Base-by-base conservation (phyloP, 345 rosid genomes). In the Heritiera fomes region DNA sequence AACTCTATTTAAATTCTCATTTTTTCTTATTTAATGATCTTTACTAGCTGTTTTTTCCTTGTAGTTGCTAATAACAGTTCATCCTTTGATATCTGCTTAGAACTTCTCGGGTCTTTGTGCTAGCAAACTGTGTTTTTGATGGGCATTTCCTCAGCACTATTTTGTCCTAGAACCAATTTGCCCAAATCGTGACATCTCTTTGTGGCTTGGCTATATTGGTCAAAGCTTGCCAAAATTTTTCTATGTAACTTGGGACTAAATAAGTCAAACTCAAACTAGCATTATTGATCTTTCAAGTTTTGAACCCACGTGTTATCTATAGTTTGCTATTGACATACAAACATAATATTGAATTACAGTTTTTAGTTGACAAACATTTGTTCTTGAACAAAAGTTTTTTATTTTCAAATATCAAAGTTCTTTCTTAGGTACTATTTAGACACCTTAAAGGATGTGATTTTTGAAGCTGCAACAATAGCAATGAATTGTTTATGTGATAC, bases 191-290 rank as follows among this genome's bases (percentile, higher is more conserved):
- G 46, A 2, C 30, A 52, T 71, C 45, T 53, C 28, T 15, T 30
- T 52, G 75, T 71, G 43, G 41, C 28, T 71, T 32, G 23, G 75
- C 46, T 71, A 52, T 71, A 71, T 52, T 52, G 61, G 41, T 32
- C 20, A 20, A 71, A 30, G 61, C 28, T 32, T 71, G 46, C 10
- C 61, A 5, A 50, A 70, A 23, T 0, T 72, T 72, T 15, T 17
- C 30, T 32, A 34, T 1, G 4, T 52, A 71, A 18, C 45, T 53
- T 14, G 28, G 76, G 30, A 8, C 34, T 71, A 15, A 28, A 52
- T 52, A n/a, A 71, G 46, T 52, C 17, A 71, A 52, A 32, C 14
- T 52, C 61, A 32, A 71, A 32, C 9, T 56, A 62, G 41, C 17
- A 62, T 13, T 71, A 49, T 32, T 71, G 61, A 15, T 4, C 45